Evolutionary conservation across 73 alveolate genomes (phyloP).

Genomic region (Symbiodinium pilosum): DNA sequence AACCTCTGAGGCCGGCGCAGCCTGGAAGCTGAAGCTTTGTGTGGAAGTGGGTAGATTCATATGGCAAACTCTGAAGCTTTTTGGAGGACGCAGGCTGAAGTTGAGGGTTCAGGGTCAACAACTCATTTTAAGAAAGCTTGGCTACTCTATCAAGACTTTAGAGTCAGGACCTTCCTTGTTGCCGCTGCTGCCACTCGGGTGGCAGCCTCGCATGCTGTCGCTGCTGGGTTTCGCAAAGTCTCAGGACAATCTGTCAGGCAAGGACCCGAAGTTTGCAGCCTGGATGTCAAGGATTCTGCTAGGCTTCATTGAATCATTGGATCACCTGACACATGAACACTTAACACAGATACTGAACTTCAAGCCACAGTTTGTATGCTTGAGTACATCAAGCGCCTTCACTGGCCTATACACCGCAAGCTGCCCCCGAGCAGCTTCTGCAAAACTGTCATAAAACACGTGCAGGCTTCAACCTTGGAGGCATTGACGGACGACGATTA

Average conservation of each 20-base stretch:
- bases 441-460: too few relatives aligned
- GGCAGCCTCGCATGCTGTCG: conserved; percentile 23
- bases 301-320: not conserved
- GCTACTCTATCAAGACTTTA: not conserved
- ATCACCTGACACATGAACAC: not conserved
- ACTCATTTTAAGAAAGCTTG: not conserved
- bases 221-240: conserved; percentile 49
- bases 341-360: not conserved
- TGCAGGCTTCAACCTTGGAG: not conserved
- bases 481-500: not conserved
- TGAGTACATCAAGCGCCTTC: too few relatives aligned
- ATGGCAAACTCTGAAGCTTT: conserved; percentile 43
- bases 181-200: conserved; percentile 25
- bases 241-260: conserved; percentile 46
- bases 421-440: too few relatives aligned
- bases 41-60: conserved; percentile 19
- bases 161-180: conserved; percentile 50
- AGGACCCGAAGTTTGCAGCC: not conserved
- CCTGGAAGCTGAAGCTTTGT: conserved; percentile 1
- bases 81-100: conserved; percentile 32
- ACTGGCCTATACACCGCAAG: too few relatives aligned
- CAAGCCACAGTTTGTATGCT: too few relatives aligned
- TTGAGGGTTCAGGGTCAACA: not conserved
- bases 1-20: conserved; percentile 24
- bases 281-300: not conserved